A percentile compares a stretch with the other conserved stretches of the same genome.
These are phyloP conservation scores for Mortierella sp. DNA, from an alignment of 371 early-diverging fungal genomes.

Conservation along the genomic window DNA sequence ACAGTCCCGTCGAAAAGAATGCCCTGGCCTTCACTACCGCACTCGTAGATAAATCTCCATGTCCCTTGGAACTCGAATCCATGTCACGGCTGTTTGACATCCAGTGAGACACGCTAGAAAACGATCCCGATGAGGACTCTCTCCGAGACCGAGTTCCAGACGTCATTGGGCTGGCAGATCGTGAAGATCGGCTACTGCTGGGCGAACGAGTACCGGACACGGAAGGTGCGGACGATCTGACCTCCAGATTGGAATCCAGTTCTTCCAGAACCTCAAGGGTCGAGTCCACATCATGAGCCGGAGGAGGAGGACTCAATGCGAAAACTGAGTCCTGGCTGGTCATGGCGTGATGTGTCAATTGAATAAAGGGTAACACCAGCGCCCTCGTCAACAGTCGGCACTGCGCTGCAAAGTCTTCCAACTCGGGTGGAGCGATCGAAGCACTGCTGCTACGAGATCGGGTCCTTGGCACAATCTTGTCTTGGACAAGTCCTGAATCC, in stretches of 20 bases:
- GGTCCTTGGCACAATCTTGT: not conserved
- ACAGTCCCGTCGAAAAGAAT: constrained; percentile 37
- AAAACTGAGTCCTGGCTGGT: constrained; percentile 53
- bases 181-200: not conserved
- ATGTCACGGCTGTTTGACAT: constrained; percentile 15
- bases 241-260: not conserved
- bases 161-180: constrained; percentile 2
- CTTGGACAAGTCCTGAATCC: not conserved
- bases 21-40: constrained; percentile 40
- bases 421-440: constrained; percentile 35
- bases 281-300: constrained; percentile 18
- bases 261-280: constrained; percentile 14
- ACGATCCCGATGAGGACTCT: too few relatives aligned
- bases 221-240: not conserved
- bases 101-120: constrained; percentile 2
- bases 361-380: constrained; percentile 54
- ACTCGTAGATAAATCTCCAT: constrained; percentile 25
- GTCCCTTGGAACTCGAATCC: constrained; percentile 24
- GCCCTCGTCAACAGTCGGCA: constrained; percentile 55
- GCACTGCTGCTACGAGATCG: not conserved
- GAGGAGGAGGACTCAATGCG: constrained; percentile 24
- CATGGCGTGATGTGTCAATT: constrained; percentile 56
- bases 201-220: not conserved
- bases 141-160: too few relatives aligned
- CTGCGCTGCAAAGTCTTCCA: constrained; percentile 57